phyloP scores from a whole-genome alignment of 2,329 filamentous ascomycete genomes.

The Aspergillus pseudoterreus region DNA sequence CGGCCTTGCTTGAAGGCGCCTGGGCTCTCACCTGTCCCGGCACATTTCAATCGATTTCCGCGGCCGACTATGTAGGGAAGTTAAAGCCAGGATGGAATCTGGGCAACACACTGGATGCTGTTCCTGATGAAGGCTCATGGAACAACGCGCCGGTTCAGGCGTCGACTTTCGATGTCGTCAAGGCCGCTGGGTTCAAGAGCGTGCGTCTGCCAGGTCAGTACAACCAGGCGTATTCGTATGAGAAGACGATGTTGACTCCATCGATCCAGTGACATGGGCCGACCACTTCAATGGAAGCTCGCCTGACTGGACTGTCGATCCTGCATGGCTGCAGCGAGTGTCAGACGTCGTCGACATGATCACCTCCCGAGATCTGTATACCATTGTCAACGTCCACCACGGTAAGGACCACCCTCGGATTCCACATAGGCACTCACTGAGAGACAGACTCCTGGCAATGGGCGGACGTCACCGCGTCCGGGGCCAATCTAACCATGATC shows the following conservation, averaged over 20 bases:
- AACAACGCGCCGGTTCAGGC: conserved; percentile 52
- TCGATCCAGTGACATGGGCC: conserved; percentile 51
- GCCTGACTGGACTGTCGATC: conserved; percentile 53
- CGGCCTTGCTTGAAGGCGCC: conserved; percentile 4
- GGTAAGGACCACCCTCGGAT: conserved; percentile 21
- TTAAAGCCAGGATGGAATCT: conserved; percentile 59
- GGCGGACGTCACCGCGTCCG: conserved; percentile 49
- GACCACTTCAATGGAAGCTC: conserved; percentile 52
- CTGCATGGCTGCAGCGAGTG: conserved; percentile 55
- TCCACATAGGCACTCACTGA: background rate
- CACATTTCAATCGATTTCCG: conserved; percentile 46
- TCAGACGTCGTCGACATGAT: conserved; percentile 57
- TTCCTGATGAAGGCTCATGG: conserved; percentile 56
- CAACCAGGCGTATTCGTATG: background rate
- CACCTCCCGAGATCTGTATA: conserved; percentile 48
- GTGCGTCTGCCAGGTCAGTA: conserved; percentile 49
- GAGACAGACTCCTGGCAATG: conserved; percentile 52
- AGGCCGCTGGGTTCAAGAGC: conserved; percentile 54
- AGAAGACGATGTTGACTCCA: conserved; percentile 3
- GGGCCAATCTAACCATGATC: conserved; percentile 50
- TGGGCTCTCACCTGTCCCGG: conserved; percentile 34
- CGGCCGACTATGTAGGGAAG: conserved; percentile 44
- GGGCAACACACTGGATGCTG: conserved; percentile 58
- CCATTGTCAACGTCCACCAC: conserved; percentile 58
- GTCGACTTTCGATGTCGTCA: conserved; percentile 51